Evolutionary conservation across 345 rosid species (phyloP).

Genomic region (Trapa bicornis): DNA sequence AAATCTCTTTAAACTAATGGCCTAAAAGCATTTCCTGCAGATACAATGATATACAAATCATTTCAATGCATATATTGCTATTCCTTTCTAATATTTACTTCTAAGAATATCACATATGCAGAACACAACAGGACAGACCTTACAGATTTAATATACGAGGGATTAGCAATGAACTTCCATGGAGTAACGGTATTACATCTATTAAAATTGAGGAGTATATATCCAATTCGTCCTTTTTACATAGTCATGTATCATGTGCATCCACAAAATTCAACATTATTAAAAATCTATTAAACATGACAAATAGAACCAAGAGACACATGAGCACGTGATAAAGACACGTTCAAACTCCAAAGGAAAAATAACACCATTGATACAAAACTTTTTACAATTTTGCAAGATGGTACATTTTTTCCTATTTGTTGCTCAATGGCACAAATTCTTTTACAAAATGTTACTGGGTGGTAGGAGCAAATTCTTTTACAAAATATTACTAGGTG

Average conservation of each 20-base stretch:
- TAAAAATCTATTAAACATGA: background rate
- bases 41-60: background rate
- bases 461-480: no score
- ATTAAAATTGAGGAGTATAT: background rate
- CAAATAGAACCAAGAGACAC: background rate
- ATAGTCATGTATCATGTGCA: background rate
- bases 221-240: background rate
- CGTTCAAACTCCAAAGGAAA: background rate
- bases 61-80: background rate
- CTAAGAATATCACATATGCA: background rate
- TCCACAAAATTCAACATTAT: background rate
- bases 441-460: no score
- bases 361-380: no score
- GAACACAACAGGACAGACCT: background rate
- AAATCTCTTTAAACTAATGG: background rate
- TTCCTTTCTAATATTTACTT: background rate
- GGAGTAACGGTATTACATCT: background rate
- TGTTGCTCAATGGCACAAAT: no score
- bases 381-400: no score
- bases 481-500: no score
- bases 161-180: background rate
- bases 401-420: no score
- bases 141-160: background rate
- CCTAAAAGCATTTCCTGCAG: background rate
- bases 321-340: background rate